phyloP scores from a whole-genome alignment of 2,329 filamentous ascomycete genomes.

The Aspergillus candidus region DNA sequence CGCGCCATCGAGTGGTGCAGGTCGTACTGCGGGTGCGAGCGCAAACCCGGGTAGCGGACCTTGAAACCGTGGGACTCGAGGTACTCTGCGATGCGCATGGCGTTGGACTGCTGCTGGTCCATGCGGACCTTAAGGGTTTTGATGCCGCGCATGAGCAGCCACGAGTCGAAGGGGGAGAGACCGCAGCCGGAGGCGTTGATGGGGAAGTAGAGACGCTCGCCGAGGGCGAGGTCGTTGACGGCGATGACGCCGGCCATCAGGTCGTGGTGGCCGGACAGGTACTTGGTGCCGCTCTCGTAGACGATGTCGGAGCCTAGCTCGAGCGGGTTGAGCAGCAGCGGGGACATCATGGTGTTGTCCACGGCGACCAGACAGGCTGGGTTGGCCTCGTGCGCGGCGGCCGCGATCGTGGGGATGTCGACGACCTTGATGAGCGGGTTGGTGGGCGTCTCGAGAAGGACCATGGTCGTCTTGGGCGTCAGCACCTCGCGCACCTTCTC shows the following conservation, averaged over 20 bases:
- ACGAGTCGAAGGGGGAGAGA: slow-evolving; percentile 89
- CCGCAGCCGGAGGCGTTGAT: slow-evolving; percentile 97
- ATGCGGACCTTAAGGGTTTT: slow-evolving; percentile 97
- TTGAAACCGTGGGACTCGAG: slow-evolving; percentile 87
- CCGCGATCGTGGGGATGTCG: slow-evolving; percentile 76
- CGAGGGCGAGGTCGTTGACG: slow-evolving; percentile 73
- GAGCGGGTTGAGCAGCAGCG: slow-evolving; percentile 86
- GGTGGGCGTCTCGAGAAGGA: slow-evolving; percentile 90
- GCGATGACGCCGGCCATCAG: slow-evolving; percentile 98
- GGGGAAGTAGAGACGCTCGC: slow-evolving; percentile 88
- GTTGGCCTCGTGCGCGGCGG: slow-evolving; percentile 69
- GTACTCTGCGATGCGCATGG: slow-evolving; percentile 84
- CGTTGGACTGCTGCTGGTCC: slow-evolving; percentile 95
- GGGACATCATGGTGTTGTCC: slow-evolving; percentile 98
- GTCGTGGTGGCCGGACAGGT: slow-evolving; percentile 95
- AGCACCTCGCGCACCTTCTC: slow-evolving; percentile 64
- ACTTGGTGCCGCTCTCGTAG: slow-evolving; percentile 97
- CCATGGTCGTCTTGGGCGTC: slow-evolving; percentile 81
- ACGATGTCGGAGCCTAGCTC: slow-evolving; percentile 93
- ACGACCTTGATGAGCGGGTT: slow-evolving; percentile 98
- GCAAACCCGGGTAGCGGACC: slow-evolving; percentile 88
- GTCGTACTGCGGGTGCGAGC: slow-evolving; percentile 93
- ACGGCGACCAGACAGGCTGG: slow-evolving; percentile 77
- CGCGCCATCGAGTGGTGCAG: slow-evolving; percentile 94
- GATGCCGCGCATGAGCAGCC: slow-evolving; percentile 88